Evolutionary conservation across 345 rosid species (phyloP), one percentile per base, ranked within the genome.

Genomic region (Eucalyptus cloeziana): DNA sequence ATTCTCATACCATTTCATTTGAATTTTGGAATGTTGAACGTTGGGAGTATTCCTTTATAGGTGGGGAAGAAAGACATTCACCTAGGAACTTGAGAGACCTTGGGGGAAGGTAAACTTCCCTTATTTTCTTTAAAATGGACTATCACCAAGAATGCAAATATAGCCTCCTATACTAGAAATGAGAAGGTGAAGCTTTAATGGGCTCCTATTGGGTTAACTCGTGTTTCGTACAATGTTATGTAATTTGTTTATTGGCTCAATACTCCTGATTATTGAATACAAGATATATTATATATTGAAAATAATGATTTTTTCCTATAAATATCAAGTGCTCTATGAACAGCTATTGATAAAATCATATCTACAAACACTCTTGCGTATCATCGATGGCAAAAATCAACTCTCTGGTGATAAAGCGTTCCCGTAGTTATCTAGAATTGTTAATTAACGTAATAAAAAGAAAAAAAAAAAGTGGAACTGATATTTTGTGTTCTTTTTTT

Each of bases 231-330:
- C 1, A 52, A 19, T 52, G 10, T 52, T 52, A 19, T 7, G 10
- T 52, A 7, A 52, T 52, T 0, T 3, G 19, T 52, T 52, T 52
- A 52, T 52, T 52, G 4, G 0, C 7, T 52, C 4, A 19, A 19
- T 19, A 7, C 0, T 4, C 0, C 0, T 52, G 0, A 21, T 52
- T 52, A 52, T 21, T 52, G 4, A n/a, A 31, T 15, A 60, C 0
- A 3, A 12, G 67, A n/a, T 64, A 64, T 7, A 7, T 17, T 4
- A 69, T 2, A 33, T 10, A 8, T 17, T 33, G 2, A 33, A 69
- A 69, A 17, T 7, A 10, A 69, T 0, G 3, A 69, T 17, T 3
- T 17, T 69, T 33, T 3, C 6, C 44, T 17, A 33, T 17, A 69
- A 13, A 10, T 33, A 33, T 33, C 7, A 2, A 24, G 27, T 56